Evolutionary conservation across 441 rosid species (phyloP).

Genomic region (Sinapis alba): DNA sequence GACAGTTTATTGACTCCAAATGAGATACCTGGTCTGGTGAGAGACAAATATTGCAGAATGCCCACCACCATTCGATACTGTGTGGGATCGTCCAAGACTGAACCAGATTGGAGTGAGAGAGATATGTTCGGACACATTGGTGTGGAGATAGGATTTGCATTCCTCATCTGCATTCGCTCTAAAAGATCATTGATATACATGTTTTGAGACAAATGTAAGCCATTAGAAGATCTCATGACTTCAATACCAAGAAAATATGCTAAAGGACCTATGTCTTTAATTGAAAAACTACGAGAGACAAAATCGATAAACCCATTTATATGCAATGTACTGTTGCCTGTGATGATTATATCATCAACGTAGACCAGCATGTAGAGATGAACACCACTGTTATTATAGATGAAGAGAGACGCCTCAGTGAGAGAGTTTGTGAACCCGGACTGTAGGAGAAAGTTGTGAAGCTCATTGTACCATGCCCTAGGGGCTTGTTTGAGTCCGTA

Average conservation of each 20-base stretch:
- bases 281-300: not conserved
- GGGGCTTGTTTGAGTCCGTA: not conserved
- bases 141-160: no score
- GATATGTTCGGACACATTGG: no score
- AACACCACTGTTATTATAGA: not conserved
- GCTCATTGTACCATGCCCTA: not conserved
- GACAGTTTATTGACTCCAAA: no score
- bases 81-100: no score
- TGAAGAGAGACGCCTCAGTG: not conserved
- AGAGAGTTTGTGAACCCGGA: not conserved
- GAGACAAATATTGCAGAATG: no score
- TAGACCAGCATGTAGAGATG: not conserved
- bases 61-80: no score
- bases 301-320: not conserved
- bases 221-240: no score
- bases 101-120: no score
- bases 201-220: not conserved
- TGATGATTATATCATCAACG: not conserved
- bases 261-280: not conserved
- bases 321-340: rapidly evolving
- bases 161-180: not conserved
- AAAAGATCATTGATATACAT: not conserved
- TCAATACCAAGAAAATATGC: not conserved
- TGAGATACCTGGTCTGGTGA: no score
- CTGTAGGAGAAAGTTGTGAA: not conserved